Evolutionary conservation across 2,329 filamentous ascomycete genomes (phyloP).

Genomic region (Sporothrix inflata): DNA sequence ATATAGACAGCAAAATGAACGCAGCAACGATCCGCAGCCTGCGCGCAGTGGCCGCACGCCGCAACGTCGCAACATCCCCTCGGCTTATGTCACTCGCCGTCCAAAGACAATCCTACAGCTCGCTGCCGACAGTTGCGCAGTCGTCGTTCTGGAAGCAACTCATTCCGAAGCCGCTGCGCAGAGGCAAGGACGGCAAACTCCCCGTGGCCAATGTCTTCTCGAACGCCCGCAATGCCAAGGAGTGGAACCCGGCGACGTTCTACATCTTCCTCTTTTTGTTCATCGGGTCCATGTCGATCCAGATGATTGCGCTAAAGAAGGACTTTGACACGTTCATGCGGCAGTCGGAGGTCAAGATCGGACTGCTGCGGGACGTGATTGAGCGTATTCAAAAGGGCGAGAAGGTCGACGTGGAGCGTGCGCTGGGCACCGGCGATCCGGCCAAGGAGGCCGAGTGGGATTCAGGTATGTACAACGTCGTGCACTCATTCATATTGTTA

Average conservation of each 20-base stretch:
- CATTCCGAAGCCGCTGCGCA: slow-evolving; percentile 68
- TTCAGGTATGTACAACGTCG: slow-evolving; percentile 58
- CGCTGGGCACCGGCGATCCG: slow-evolving; percentile 76
- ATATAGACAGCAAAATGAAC: slow-evolving; percentile 3
- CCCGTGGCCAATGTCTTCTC: slow-evolving; percentile 36
- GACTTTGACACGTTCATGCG: slow-evolving; percentile 73
- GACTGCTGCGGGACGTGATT: slow-evolving; percentile 73
- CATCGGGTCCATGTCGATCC: slow-evolving; percentile 94
- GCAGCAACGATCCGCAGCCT: neutral
- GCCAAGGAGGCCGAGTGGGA: slow-evolving; percentile 85
- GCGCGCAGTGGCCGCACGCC: neutral
- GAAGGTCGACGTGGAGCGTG: slow-evolving; percentile 81
- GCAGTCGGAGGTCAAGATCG: slow-evolving; percentile 78
- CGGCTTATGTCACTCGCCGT: neutral
- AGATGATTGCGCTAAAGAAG: slow-evolving; percentile 80
- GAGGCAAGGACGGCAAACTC: slow-evolving; percentile 43
- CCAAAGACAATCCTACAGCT: slow-evolving; percentile 27
- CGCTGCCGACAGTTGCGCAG: slow-evolving; percentile 39
- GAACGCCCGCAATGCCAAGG: slow-evolving; percentile 56
- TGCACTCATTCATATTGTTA: neutral
- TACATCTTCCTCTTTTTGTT: slow-evolving; percentile 81
- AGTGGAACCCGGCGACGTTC: slow-evolving; percentile 81
- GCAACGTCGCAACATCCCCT: neutral
- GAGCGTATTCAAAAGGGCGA: slow-evolving; percentile 71
- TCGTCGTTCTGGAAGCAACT: slow-evolving; percentile 69